Percentiles rank a stretch among this genome's conserved stretches.
phyloP scores from a whole-genome alignment of 345 rosid genomes.

The Isatis tinctoria region DNA sequence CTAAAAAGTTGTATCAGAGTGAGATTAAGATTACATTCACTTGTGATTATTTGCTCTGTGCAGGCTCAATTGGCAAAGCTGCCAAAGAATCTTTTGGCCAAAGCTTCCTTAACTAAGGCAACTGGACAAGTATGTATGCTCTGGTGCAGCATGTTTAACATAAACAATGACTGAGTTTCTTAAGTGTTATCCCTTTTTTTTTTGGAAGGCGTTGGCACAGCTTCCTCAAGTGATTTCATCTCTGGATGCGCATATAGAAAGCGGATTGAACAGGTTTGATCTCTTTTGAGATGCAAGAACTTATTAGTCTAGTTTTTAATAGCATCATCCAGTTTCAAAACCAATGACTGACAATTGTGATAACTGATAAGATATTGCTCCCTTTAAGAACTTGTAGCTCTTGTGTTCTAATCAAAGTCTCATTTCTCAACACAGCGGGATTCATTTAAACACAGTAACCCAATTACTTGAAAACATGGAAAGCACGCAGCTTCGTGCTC shows the following conservation, averaged over 20 bases:
- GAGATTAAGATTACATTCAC: not conserved
- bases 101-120: constrained; percentile 60
- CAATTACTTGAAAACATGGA: constrained; percentile 37
- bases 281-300: not conserved
- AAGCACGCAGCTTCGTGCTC: constrained; percentile 33
- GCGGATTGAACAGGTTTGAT: constrained; percentile 60
- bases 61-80: constrained; percentile 65
- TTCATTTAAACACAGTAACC: constrained; percentile 31
- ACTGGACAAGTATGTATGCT: constrained; percentile 59
- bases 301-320: not conserved
- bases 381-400: not conserved
- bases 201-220: constrained; percentile 57
- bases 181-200: not conserved
- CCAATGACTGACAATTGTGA: not conserved
- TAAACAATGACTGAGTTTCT: not conserved
- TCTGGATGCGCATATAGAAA: constrained; percentile 79
- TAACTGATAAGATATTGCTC: not conserved
- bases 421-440: not conserved
- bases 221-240: constrained; percentile 77
- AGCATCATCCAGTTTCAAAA: not conserved
- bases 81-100: constrained; percentile 79
- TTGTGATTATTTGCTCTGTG: constrained; percentile 3
- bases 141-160: not conserved
- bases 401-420: constrained; percentile 7
- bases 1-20: not conserved